Base-by-base conservation (phyloP, 2,329 filamentous ascomycete genomes). In the Ceratocystis smalleyi region DNA sequence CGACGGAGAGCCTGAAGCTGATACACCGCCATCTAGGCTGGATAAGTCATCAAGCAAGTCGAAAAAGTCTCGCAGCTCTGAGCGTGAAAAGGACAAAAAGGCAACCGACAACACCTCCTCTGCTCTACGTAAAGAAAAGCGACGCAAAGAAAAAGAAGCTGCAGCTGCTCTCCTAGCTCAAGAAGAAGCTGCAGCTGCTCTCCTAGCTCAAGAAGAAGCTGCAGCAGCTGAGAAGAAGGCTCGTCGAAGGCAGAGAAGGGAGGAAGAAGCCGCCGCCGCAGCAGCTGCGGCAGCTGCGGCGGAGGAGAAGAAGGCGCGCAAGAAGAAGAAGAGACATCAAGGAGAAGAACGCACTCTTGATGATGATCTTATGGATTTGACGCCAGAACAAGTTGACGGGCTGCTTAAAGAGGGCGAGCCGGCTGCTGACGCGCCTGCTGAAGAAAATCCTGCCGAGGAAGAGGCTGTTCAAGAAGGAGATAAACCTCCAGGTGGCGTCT, bases 401-500 rank as follows among this genome's bases (percentile, higher is more conserved):
- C 64, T 69, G 30, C 55, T 65, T 62, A 55, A 49, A 19, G 67
- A 62, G 12, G 69, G 70, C 5, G 70, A 72, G 22, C 43, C 43
- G 22, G 57, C 43, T 22, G 57, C 61, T 59, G 15, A 60, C 62
- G 27, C 54, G 5, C 54, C 54, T 57, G 49, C 70, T 67, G 71
- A 68, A 12, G 67, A 68, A 43, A 73, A 74, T 59, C 69, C 71
- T 2, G 66, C 68, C 15, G 71, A 71, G 10, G 71, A 74, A 61
- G 68, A 72, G 71, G 62, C 61, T 35, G 60, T 55, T 4, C 49
- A 40, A 5, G 32, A 54, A 32, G 19, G 27, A 57, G 54, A 57
- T 10, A 57, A 57, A n/a, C 54, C 40, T 43, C 10, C 51, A 55
- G 70, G 69, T 51, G 75, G 78, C 65, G 71, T 78, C 0, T 84